phyloP scores from a whole-genome alignment of 805 yeast genomes.

The Alloascoidea africana region DNA sequence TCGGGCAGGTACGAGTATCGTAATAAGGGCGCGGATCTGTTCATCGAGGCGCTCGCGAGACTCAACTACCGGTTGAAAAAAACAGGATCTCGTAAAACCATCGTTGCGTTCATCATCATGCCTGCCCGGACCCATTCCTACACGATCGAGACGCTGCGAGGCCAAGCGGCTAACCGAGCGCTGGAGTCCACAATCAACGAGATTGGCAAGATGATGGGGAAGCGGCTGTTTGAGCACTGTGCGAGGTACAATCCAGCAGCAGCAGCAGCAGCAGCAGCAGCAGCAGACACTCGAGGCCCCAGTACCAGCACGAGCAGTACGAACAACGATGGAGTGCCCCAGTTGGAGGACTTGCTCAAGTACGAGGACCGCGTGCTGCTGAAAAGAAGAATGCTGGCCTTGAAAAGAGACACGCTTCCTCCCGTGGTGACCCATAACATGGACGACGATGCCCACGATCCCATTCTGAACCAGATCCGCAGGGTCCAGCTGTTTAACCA shows the following conservation, averaged over 20 bases:
- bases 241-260: no score
- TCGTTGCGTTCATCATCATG: slow-evolving; percentile 95
- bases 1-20: slow-evolving; percentile 96
- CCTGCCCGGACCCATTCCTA: slow-evolving; percentile 91
- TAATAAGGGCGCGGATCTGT: slow-evolving; percentile 93
- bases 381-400: slow-evolving; percentile 85
- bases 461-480: slow-evolving; percentile 82
- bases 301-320: no score
- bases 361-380: slow-evolving; percentile 80
- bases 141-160: slow-evolving; percentile 89
- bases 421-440: slow-evolving; percentile 96
- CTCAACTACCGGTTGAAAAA: slow-evolving; percentile 78
- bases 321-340: slow-evolving; percentile 44
- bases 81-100: slow-evolving; percentile 73
- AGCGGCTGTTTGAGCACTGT: slow-evolving; percentile 80
- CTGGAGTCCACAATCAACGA: slow-evolving; percentile 80
- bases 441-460: slow-evolving; percentile 85
- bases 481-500: slow-evolving; percentile 82
- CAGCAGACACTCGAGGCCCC: no score
- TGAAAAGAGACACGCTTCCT: slow-evolving; percentile 79
- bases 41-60: slow-evolving; percentile 83
- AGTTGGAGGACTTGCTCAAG: slow-evolving; percentile 69
- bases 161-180: slow-evolving; percentile 91
- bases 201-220: slow-evolving; percentile 76
- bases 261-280: no score